Conservation (phyloP, 1,284 basidiomycete species). For the Leccinum pachyderme region DNA sequence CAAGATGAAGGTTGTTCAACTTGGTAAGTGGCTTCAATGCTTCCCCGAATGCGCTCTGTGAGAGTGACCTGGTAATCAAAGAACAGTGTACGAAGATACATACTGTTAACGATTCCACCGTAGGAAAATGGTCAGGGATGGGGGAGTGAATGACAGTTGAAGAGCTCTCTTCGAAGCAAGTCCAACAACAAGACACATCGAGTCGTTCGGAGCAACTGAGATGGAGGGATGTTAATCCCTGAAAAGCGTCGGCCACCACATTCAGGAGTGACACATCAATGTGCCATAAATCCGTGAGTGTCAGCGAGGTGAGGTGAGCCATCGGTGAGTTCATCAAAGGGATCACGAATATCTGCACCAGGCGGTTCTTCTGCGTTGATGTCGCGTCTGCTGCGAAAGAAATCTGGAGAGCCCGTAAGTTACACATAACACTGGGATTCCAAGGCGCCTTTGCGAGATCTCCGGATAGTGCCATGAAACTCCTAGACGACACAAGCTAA, state of each 20-base stretch:
- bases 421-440: slow-evolving; percentile 22
- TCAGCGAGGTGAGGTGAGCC: slow-evolving; percentile 40
- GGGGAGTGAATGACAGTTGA: slow-evolving; percentile 59
- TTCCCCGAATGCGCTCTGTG: slow-evolving; percentile 30
- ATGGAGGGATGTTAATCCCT: slow-evolving; percentile 44
- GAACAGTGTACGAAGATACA: slow-evolving; percentile 22
- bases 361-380: slow-evolving; percentile 26
- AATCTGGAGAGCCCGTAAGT: slow-evolving; percentile 19
- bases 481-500: slow-evolving; percentile 12
- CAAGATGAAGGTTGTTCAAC: slow-evolving; percentile 55
- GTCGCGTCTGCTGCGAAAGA: slow-evolving; percentile 26
- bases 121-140: slow-evolving; percentile 48
- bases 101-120: slow-evolving; percentile 49
- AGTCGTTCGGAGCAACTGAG: slow-evolving; percentile 59
- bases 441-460: slow-evolving; percentile 26
- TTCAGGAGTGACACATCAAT: slow-evolving; percentile 49
- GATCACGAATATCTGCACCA: slow-evolving; percentile 24
- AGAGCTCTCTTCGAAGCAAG: slow-evolving; percentile 61
- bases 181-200: slow-evolving; percentile 54
- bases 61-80: slow-evolving; percentile 11
- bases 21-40: slow-evolving; percentile 40
- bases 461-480: slow-evolving; percentile 17
- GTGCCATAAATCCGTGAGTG: slow-evolving; percentile 50
- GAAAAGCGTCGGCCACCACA: slow-evolving; percentile 46
- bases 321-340: slow-evolving; percentile 17